Evolutionary conservation across 2,329 filamentous ascomycete species (phyloP), one percentile per base, ranked within the genome.

Genomic region (Pseudophaeomoniella oleicola): DNA sequence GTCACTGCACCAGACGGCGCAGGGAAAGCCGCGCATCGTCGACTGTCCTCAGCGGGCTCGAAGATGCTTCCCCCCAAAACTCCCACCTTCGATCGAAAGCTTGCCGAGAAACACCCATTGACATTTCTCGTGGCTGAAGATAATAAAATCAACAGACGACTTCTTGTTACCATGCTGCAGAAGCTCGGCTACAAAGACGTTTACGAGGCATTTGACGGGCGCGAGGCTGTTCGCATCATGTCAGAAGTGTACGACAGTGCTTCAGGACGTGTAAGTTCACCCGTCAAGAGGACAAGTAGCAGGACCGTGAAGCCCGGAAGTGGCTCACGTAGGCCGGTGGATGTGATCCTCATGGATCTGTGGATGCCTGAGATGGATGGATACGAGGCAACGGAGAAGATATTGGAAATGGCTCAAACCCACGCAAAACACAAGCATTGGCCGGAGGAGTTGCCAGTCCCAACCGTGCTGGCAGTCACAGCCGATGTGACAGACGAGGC

Each of bases 341-440:
- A 81, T 46, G 66, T 79, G 2, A 65, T 83, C 16, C 57, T 82
- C 31, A 83, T 83, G 78, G 78, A 83, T 53, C 65, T 83, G 6
- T 83, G 78, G 78, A 83, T 83, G 76, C 78, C 78, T 1, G 63
- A 75, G 44, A 75, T 82, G 64, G 78, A 82, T 48, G 78, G 78
- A 1, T 82, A 80, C 44, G 71, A 81, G 49, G 78, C 78, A 2
- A 72, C 78, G 0, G 65, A 71, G 46, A 60, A 64, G 33, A 83
- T 83, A 31, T 55, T 80, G 9, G 16, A 6, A 31, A 5, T 11
- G 16, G 33, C 16, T 5, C n/a, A 14, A 15, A 9, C n/a, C 9
- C 16, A 19, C 6, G 3, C 37, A 27, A 39, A 17, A 37, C 40
- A 32, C 38, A 39, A 29, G 38, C 39, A 16, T 19, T 41, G 19